phyloP scores from a whole-genome alignment of 305 asterid genomes.

The Fraxinus paxiana region DNA sequence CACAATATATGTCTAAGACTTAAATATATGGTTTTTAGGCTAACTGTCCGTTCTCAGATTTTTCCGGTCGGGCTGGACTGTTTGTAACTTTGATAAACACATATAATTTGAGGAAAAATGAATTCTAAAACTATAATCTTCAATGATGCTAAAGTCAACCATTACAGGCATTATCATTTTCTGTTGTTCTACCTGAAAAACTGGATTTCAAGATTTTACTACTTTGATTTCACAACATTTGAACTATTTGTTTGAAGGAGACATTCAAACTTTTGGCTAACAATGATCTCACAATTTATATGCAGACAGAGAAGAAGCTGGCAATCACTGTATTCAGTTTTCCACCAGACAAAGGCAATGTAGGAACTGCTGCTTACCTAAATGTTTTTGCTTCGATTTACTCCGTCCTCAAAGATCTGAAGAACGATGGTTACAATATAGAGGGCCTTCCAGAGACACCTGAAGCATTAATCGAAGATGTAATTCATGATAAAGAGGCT shows the following conservation, averaged over 20 bases:
- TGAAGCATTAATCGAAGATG: constrained; percentile 76
- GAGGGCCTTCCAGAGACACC: constrained; percentile 86
- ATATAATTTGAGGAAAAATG: not conserved
- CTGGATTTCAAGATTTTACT: not conserved
- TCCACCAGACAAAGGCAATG: constrained; percentile 98
- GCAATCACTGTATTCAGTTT: constrained; percentile 97
- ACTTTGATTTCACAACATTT: not conserved
- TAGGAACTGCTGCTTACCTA: constrained; percentile 92
- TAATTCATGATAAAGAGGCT: constrained; percentile 92
- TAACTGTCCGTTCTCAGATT: not conserved
- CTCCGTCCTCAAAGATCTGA: constrained; percentile 77
- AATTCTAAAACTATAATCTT: not conserved
- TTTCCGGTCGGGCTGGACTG: not conserved
- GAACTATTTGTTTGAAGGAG: not conserved
- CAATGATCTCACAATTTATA: not conserved
- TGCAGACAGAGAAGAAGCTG: constrained; percentile 75
- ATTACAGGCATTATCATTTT: not conserved
- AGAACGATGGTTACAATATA: constrained; percentile 72
- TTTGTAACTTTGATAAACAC: not conserved
- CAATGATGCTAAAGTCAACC: not conserved
- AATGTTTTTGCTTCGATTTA: constrained; percentile 84
- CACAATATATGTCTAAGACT: not conserved
- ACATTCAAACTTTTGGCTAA: not conserved
- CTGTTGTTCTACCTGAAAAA: not conserved
- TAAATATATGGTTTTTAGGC: not conserved